Base-by-base conservation (phyloP, 2,329 filamentous ascomycete species). In the Fusarium verrucosum region DNA sequence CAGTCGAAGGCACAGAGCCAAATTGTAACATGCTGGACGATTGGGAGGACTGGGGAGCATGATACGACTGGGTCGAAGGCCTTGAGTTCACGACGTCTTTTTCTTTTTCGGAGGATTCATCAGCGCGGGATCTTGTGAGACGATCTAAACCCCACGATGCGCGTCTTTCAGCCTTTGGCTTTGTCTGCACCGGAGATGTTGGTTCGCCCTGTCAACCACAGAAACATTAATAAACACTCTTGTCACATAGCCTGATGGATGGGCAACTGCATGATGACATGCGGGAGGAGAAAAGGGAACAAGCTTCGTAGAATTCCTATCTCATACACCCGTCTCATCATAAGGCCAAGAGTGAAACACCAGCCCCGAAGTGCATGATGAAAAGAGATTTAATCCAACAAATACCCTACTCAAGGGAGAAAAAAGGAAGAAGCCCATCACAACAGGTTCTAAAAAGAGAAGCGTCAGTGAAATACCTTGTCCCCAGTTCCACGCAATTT, bases 381-480 rank as follows among this genome's bases (percentile, higher is more conserved):
- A 68, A 66, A 63, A 69, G 65, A 73, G 66, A 65, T 58, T 69
- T 70, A 70, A 66, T 68, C 62, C 69, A 73, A 71, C 62, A 72
- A 65, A 65, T 68, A 62, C 65, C 64, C 68, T 58, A 62, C 67
- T 64, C 49, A 36, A 58, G 50, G 59, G 58, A 60, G 36, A 56
- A 62, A 70, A 65, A 67, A 63, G 68, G 68, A 65, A 69, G 58
- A 68, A 65, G 67, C 70, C 70, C 67, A 70, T 59, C 58, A 60
- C 65, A 70, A 44, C 70, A 70, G 68, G 69, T 69, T 66, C 69
- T 72, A 72, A 56, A 72, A 74, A 68, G 77, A 74, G 72, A 73
- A 76, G 70, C 69, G 75, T 85, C 82, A 89, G 80, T 88, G 85
- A 88, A 92, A 92, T 91, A 94, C 91, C 92, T 96, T 96, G 78